Conservation (phyloP, 495 filamentous ascomycete species). For the Clavariopsis aquatica region DNA sequence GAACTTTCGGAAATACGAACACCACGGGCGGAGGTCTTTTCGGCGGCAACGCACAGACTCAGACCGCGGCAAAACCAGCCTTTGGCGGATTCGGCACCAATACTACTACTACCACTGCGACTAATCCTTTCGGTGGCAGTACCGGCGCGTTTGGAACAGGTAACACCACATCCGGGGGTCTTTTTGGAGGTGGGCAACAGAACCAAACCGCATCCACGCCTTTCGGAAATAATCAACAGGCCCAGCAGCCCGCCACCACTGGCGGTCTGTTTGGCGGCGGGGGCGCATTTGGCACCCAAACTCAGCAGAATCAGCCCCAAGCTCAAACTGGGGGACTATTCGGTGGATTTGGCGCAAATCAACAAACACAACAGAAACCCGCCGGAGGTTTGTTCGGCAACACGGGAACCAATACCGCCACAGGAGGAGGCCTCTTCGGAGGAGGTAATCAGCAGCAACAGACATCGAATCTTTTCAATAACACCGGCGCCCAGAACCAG, state of each 20-base stretch:
- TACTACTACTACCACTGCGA: conserved; percentile 1
- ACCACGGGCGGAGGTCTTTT: conserved; percentile 50
- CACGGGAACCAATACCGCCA: conserved; percentile 40
- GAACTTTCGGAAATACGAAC: conserved; percentile 43
- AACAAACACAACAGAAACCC: conserved; percentile 54
- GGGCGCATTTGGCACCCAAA: conserved; percentile 53
- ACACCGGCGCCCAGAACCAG: conserved; percentile 42
- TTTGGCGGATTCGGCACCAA: conserved; percentile 33
- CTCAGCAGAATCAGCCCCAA: conserved; percentile 6
- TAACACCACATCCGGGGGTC: conserved; percentile 1
- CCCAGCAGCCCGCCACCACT: neutral
- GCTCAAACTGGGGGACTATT: conserved; percentile 40
- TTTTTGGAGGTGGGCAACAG: conserved; percentile 5
- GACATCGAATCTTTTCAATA: conserved; percentile 54
- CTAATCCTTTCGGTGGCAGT: conserved; percentile 17
- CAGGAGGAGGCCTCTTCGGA: conserved; percentile 54
- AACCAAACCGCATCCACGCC: conserved; percentile 1
- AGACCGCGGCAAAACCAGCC: conserved; percentile 32
- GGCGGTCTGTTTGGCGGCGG: conserved; percentile 39
- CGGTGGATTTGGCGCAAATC: conserved; percentile 40
- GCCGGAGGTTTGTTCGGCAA: conserved; percentile 61
- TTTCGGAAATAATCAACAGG: conserved; percentile 4
- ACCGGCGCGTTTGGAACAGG: conserved; percentile 3
- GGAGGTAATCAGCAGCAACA: conserved; percentile 37
- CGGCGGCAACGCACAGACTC: conserved; percentile 47